Base-by-base conservation (phyloP, 2,329 filamentous ascomycete genomes). In the Ilyonectria mors-panacis region DNA sequence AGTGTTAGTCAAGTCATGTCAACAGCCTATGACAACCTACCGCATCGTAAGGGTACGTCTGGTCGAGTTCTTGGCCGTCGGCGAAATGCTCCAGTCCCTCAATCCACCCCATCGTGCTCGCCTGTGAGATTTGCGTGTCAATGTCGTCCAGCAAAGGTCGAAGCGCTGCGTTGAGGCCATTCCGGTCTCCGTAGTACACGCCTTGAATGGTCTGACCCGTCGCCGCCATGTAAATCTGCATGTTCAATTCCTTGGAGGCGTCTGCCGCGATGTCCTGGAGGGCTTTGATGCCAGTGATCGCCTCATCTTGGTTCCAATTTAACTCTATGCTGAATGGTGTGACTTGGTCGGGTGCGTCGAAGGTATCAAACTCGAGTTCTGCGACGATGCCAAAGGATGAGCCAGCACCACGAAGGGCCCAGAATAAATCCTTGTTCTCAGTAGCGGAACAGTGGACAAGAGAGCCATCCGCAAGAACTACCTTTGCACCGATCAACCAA, bases 331-430 rank as follows among this genome's bases (percentile, higher is more conserved):
- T 70, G 26, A 77, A 77, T 0, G 71, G 63, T 0, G 73, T 75
- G 6, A 71, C 70, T 3, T 61, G 54, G 1, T 60, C 48, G 1
- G 76, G 75, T 2, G 73, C 75, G 1, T 53, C 59, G 21, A 78
- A 77, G 0, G 76, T 78, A 21, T 66, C 58, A 45, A 78, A 78
- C 60, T 75, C 73, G 2, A 78, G 72, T 21, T 78, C 75, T 4
- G 73, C 73, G 0, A 78, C 77, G 33, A 79, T 73, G 2, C 78
- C 78, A 21, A 76, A 80, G 4, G 77, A 76, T 13, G 77, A 78
- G 4, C 78, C 78, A 0, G 77, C 78, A 0, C 78, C 78, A 0
- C 74, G 71, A 0, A 80, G 65, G 1, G 77, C 78, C 72, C 76
- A 79, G 66, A 76, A 77, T 4, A 80, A 59, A 30, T 79, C 76